These are phyloP conservation scores for Blastomyces silverae DNA, from an alignment of 2,329 filamentous ascomycete genomes.

Conservation along the genomic window DNA sequence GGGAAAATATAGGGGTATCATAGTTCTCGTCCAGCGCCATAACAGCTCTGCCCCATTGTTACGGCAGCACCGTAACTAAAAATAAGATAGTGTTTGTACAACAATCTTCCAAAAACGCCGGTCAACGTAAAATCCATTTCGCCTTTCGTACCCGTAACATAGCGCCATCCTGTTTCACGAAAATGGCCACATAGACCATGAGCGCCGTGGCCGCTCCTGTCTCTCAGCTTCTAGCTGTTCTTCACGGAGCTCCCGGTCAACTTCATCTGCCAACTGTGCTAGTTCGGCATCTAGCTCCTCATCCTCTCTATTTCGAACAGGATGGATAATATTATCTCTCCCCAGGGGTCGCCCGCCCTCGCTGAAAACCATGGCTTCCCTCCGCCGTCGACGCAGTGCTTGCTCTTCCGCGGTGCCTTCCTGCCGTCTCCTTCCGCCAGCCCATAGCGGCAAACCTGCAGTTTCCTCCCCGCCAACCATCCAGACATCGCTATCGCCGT, in stretches of 20 bases:
- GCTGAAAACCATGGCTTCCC: constrained; percentile 86
- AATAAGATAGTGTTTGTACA: neutral
- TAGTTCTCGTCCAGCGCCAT: neutral
- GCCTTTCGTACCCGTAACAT: neutral
- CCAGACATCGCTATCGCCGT: constrained; percentile 45
- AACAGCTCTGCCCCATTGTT: neutral
- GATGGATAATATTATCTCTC: constrained; percentile 71
- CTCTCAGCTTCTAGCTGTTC: constrained; percentile 16
- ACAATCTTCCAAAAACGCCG: constrained; percentile 10
- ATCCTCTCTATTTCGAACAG: constrained; percentile 29
- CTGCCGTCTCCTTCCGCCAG: constrained; percentile 29
- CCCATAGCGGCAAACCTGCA: constrained; percentile 36
- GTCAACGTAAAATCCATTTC: neutral
- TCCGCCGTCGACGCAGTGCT: constrained; percentile 63
- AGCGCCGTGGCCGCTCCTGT: constrained; percentile 12
- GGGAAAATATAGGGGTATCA: constrained; percentile 9
- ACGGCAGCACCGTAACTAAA: neutral
- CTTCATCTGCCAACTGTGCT: constrained; percentile 19
- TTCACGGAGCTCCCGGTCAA: constrained; percentile 11
- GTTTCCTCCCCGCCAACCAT: constrained; percentile 51
- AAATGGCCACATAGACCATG: constrained; percentile 15
- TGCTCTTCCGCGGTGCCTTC: constrained; percentile 50
- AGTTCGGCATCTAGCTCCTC: constrained; percentile 18
- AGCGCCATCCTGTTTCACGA: constrained; percentile 2
- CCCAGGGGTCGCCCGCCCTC: constrained; percentile 71